Conservation (phyloP, 805 yeast species). For the Barnettozyma populi region DNA sequence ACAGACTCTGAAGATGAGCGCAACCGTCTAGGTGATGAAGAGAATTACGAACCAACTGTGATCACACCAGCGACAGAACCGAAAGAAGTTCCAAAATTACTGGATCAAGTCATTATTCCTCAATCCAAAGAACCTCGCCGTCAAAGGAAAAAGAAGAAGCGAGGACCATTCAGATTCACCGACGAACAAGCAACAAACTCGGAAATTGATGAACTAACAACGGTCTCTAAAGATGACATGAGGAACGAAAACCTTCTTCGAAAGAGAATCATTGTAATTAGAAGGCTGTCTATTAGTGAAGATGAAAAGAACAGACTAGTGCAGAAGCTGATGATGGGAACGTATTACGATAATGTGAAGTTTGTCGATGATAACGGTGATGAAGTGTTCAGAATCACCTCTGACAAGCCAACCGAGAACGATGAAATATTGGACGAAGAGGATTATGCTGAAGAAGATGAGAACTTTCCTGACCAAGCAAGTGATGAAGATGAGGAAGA, state of each 20-base stretch:
- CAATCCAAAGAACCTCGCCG: conserved; percentile 30
- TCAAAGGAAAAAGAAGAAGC: conserved; percentile 10
- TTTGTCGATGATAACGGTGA: conserved; percentile 25
- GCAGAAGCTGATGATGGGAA: conserved; percentile 65
- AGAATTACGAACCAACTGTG: conserved; percentile 49
- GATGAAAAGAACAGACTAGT: conserved; percentile 33
- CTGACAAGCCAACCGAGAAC: conserved; percentile 6
- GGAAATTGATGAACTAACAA: conserved; percentile 16
- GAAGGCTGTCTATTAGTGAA: conserved; percentile 19
- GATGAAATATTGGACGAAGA: conserved; percentile 14
- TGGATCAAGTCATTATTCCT: conserved; percentile 49
- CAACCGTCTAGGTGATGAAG: conserved; percentile 19
- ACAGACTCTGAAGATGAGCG: conserved; percentile 36
- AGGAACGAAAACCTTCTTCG: conserved; percentile 34
- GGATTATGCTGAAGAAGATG: conserved; percentile 18
- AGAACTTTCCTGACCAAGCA: conserved; percentile 6
- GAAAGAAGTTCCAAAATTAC: conserved; percentile 38
- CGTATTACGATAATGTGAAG: conserved; percentile 47
- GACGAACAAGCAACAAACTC: conserved; percentile 8
- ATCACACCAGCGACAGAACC: conserved; percentile 44
- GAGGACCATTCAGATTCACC: neutral
- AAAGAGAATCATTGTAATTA: conserved; percentile 39
- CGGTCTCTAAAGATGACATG: conserved; percentile 15
- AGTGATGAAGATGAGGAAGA: conserved; percentile 11
- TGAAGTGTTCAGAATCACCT: conserved; percentile 23